Evolutionary conservation across 768 basidiomycete genomes (phyloP).

Genomic region (Amanita thiersii): DNA sequence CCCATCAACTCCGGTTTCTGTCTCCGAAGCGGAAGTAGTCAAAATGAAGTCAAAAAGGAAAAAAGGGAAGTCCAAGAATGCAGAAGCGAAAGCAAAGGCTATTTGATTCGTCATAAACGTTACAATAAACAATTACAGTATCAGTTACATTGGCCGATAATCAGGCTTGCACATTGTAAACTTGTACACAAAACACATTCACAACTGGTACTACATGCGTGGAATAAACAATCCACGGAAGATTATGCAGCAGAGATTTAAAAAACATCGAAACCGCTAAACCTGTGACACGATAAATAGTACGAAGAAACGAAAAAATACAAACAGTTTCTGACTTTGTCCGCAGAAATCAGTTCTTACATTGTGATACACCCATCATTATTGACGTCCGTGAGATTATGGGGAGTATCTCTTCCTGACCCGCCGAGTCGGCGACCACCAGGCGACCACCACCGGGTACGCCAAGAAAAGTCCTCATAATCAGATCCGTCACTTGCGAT

Average conservation of each 20-base stretch:
- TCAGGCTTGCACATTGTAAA: too few relatives aligned
- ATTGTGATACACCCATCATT: conserved; percentile 60
- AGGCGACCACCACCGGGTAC: conserved; percentile 49
- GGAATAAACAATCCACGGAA: too few relatives aligned
- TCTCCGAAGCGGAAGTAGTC: conserved; percentile 11
- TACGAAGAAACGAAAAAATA: conserved; percentile 15
- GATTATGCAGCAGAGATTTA: too few relatives aligned
- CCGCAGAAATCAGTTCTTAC: too few relatives aligned
- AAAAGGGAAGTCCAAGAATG: conserved; percentile 27
- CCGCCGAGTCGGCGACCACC: conserved; percentile 31
- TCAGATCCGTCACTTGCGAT: conserved; percentile 32
- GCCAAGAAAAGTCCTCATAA: conserved; percentile 14
- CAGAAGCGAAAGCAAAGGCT: conserved; percentile 2
- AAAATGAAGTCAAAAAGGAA: conserved; percentile 20
- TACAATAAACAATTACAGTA: too few relatives aligned
- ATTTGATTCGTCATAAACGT: background rate
- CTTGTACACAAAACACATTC: too few relatives aligned
- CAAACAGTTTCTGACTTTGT: too few relatives aligned
- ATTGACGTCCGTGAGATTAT: conserved; percentile 34
- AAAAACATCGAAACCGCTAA: too few relatives aligned
- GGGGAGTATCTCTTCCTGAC: conserved; percentile 44
- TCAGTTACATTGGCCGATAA: too few relatives aligned
- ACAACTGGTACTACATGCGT: too few relatives aligned
- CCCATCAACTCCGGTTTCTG: conserved; percentile 3
- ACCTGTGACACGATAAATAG: conserved; percentile 1